Conservation (phyloP, 2,329 filamentous ascomycete genomes). For the Botrytis galanthina region DNA sequence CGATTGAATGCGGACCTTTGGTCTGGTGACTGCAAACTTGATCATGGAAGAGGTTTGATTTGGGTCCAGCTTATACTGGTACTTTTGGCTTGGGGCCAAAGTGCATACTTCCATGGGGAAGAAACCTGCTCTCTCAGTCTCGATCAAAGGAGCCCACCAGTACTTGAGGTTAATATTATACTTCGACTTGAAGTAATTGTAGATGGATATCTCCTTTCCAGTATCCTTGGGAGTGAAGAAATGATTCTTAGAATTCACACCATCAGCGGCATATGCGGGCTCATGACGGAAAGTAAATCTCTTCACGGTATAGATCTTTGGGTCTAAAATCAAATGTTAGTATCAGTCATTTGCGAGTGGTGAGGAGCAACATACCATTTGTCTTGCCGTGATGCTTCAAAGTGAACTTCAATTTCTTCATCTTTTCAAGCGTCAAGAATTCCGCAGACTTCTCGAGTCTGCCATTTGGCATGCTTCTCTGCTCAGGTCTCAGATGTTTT, state of each 20-base stretch:
- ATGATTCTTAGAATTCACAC: constrained; percentile 50
- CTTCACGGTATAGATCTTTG: constrained; percentile 53
- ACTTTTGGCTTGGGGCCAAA: constrained; percentile 55
- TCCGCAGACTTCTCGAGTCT: constrained; percentile 44
- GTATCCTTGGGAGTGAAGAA: constrained; percentile 55
- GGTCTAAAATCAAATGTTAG: constrained; percentile 32
- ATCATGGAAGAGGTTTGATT: constrained; percentile 78
- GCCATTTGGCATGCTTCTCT: constrained; percentile 10
- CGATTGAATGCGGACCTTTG: constrained; percentile 61
- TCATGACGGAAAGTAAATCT: constrained; percentile 46
- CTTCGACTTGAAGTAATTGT: constrained; percentile 54
- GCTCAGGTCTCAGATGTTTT: constrained; percentile 28
- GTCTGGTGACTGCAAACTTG: constrained; percentile 82
- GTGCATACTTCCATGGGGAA: constrained; percentile 63
- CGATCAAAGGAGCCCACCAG: constrained; percentile 54
- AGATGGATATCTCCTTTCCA: constrained; percentile 42
- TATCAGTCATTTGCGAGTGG: not conserved
- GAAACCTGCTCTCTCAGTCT: constrained; percentile 52
- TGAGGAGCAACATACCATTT: constrained; percentile 30
- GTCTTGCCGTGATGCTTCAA: constrained; percentile 53
- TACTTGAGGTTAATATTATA: constrained; percentile 52
- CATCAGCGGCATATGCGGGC: constrained; percentile 44
- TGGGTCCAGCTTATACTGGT: constrained; percentile 59
- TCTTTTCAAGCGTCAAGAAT: constrained; percentile 54
- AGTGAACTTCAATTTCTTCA: constrained; percentile 55